These are phyloP conservation scores for Sclerotinia borealis DNA, from an alignment of 2,329 filamentous ascomycete species.

Conservation along the genomic window DNA sequence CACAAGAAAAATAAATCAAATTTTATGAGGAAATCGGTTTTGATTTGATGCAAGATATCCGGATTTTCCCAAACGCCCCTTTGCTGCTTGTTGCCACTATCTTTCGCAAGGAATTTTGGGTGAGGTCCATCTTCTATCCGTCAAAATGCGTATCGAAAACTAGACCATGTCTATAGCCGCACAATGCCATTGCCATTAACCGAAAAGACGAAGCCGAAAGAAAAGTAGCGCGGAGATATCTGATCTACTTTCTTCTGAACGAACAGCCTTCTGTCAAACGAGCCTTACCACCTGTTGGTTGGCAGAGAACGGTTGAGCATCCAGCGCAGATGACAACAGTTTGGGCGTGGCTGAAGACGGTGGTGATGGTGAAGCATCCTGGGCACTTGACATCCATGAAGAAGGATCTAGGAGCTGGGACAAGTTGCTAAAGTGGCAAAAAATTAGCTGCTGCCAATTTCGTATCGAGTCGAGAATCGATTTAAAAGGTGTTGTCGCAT, in stretches of 20 bases:
- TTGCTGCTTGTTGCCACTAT: constrained; percentile 34
- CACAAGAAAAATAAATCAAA: constrained; percentile 28
- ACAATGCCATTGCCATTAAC: constrained; percentile 24
- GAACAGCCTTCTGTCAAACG: constrained; percentile 99
- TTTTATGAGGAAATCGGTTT: constrained; percentile 13
- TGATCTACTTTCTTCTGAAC: constrained; percentile 98
- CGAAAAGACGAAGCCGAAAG: constrained; percentile 32
- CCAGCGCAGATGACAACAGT: constrained; percentile 99
- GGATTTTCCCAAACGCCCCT: constrained; percentile 65
- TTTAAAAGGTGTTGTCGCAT: constrained; percentile 35
- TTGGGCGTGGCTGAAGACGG: constrained; percentile 99
- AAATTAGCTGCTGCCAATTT: constrained; percentile 10
- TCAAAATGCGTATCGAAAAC: constrained; percentile 43
- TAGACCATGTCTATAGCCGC: constrained; percentile 25
- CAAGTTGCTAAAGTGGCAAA: constrained; percentile 61
- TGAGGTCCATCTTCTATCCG: constrained; percentile 65
- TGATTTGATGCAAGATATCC: constrained; percentile 72
- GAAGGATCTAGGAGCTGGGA: constrained; percentile 95
- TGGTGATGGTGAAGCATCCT: constrained; percentile 99
- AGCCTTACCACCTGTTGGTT: constrained; percentile 98
- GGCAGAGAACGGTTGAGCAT: constrained; percentile 99
- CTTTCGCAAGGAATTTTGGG: constrained; percentile 44
- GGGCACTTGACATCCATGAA: constrained; percentile 99
- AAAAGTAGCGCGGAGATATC: constrained; percentile 35
- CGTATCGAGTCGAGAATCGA: background rate